Evolutionary conservation across 2,329 filamentous ascomycete genomes (phyloP), one percentile per base, ranked within the genome.

Genomic region (Paraphaeosphaeria minitans): DNA sequence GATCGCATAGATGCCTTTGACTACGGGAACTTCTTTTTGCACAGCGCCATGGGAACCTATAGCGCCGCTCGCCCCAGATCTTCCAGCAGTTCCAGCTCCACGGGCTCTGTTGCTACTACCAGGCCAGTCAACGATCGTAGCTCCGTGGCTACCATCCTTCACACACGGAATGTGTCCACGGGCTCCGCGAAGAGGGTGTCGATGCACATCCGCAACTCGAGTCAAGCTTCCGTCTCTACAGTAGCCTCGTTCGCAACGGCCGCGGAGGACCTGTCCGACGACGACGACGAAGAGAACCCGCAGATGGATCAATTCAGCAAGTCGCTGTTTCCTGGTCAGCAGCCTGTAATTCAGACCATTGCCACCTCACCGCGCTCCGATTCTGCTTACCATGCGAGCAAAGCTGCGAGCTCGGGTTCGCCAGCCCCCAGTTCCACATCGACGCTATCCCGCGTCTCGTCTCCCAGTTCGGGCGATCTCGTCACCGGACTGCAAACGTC

Each of bases 1-100:
- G 93, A 97, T 75, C 90, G 94, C 21, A 89, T 93, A 65, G 94
- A 98, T 75, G 93, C 93, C 1, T 98, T 98, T 70, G 94, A 98
- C 75, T 98, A 98, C 63, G 91, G 97, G 75, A 89, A 96, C 73
- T 97, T 97, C 78, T 97, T 97, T 75, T 83, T 97, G 14, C 93
- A 97, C 75, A 96, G 92, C 66, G 92, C 93, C 12, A 89, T 97
- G 84, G 93, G 92, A 6, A 92, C 85, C 2, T 88, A 92, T 70
- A 87, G 84, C 65, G 80, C 83, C 58, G 80, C 81, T 59, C 78
- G 80, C n/a, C 76, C 83, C 58, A 85, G 85, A 63, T 81, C 79
- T 52, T 89, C 86, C 68, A 59, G 68, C 4, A 86, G 85, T 65
- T 80, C 79, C 51, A 89, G 87, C 68, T 77, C 74, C 9, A 75